phyloP scores from a whole-genome alignment of 345 rosid genomes.

The Toxicodendron radicans region DNA sequence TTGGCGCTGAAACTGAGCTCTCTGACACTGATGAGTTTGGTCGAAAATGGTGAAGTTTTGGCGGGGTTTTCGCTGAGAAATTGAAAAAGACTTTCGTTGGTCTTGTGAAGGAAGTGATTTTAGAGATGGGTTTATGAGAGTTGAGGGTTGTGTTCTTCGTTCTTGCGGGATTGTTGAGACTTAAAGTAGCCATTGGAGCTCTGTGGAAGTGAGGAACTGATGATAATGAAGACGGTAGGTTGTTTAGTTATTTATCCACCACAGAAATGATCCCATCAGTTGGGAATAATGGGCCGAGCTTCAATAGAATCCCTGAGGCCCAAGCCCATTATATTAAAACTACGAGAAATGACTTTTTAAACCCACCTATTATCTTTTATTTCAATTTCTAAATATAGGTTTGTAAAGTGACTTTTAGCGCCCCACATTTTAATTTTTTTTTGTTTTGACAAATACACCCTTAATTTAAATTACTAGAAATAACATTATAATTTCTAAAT shows the following conservation, averaged over 20 bases:
- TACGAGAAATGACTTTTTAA: too few species aligned
- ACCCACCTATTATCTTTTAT: too few species aligned
- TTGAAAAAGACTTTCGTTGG: slow-evolving; percentile 32
- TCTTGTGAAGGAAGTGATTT: slow-evolving; percentile 33
- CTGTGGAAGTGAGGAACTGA: slow-evolving; percentile 28
- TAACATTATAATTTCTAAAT: too few species aligned
- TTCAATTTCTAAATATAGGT: too few species aligned
- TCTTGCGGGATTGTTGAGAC: slow-evolving; percentile 69
- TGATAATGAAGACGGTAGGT: slow-evolving; percentile 26
- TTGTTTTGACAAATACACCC: too few species aligned
- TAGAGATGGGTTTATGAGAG: slow-evolving; percentile 36
- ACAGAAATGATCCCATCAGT: slow-evolving; percentile 17
- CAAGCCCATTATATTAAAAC: not conserved
- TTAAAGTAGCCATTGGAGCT: slow-evolving; percentile 67
- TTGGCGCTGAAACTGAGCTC: slow-evolving; percentile 55
- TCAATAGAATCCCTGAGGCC: not conserved
- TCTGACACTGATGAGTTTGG: slow-evolving; percentile 40
- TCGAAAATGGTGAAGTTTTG: slow-evolving; percentile 35
- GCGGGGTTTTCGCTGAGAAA: slow-evolving; percentile 26
- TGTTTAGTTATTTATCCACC: slow-evolving; percentile 37
- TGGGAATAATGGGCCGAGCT: slow-evolving; percentile 15
- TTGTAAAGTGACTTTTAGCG: too few species aligned
- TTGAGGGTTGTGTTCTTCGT: slow-evolving; percentile 38
- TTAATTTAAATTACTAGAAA: too few species aligned
- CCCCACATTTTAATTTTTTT: too few species aligned